Conservation (phyloP, 352 stramenopile species). For the Phytophthora citricola region DNA sequence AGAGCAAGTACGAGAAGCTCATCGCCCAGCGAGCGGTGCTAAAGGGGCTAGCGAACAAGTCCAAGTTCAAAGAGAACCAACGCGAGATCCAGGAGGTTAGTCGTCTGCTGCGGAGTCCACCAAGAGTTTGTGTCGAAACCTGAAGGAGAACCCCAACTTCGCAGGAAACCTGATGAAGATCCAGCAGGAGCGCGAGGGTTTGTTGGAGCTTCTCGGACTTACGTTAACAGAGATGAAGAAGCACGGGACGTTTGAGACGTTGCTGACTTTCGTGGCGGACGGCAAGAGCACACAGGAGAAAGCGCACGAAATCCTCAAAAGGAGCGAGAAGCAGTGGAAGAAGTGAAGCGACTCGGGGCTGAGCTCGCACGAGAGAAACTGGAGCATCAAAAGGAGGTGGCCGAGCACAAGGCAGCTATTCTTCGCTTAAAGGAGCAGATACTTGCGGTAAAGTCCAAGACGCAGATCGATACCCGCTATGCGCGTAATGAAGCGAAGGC, state of each 20-base stretch:
- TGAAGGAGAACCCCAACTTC: constrained; percentile 95
- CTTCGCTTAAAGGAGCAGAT: constrained; percentile 87
- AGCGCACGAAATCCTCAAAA: constrained; percentile 85
- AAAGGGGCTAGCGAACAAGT: constrained; percentile 93
- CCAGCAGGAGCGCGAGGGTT: constrained; percentile 86
- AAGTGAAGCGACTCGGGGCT: constrained; percentile 85
- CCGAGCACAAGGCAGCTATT: constrained; percentile 75
- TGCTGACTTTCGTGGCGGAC: constrained; percentile 80
- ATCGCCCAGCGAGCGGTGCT: constrained; percentile 86
- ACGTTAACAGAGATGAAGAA: constrained; percentile 77
- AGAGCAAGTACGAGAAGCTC: constrained; percentile 91
- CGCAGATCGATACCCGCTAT: constrained; percentile 84
- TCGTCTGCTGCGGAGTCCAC: constrained; percentile 90
- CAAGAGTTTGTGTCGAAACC: constrained; percentile 91
- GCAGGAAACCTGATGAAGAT: constrained; percentile 93
- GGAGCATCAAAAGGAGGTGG: constrained; percentile 82
- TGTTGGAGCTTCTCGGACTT: constrained; percentile 78
- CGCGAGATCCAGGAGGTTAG: constrained; percentile 93
- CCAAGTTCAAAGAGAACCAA: constrained; percentile 94
- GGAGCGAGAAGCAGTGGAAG: constrained; percentile 86
- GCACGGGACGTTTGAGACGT: constrained; percentile 74
- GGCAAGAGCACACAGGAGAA: constrained; percentile 81
- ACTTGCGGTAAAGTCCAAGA: constrained; percentile 83
- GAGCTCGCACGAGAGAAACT: constrained; percentile 81
- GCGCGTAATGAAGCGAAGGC: constrained; percentile 84